A percentile compares a stretch with the other conserved stretches of the same genome.
Conservation (phyloP, 2,329 filamentous ascomycete species). For the Colletotrichum costaricense region DNA sequence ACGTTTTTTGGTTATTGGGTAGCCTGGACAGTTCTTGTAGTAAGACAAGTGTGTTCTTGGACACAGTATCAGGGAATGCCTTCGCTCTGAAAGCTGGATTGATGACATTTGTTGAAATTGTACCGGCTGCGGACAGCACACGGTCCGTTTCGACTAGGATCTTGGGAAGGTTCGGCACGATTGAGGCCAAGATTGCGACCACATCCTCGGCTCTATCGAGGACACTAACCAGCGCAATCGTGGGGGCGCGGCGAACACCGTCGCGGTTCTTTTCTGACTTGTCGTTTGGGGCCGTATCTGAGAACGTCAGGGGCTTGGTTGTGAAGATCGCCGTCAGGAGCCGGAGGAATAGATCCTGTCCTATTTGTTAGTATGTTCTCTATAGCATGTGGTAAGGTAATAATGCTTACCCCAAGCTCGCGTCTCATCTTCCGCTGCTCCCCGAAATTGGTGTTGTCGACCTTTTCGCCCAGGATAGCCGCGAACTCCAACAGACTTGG, state of each 20-base stretch:
- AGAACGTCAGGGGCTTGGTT: slow-evolving; percentile 81
- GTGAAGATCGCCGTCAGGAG: slow-evolving; percentile 95
- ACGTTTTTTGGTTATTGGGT: slow-evolving; percentile 84
- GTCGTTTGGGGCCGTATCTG: slow-evolving; percentile 59
- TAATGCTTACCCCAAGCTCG: slow-evolving; percentile 80
- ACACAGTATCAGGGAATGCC: slow-evolving; percentile 87
- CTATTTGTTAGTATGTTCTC: slow-evolving; percentile 41
- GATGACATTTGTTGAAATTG: slow-evolving; percentile 86
- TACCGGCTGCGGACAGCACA: slow-evolving; percentile 79
- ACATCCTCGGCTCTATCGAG: slow-evolving; percentile 76
- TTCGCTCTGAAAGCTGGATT: slow-evolving; percentile 86
- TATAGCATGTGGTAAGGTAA: too few species aligned
- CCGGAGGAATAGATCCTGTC: slow-evolving; percentile 86
- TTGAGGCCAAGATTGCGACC: slow-evolving; percentile 80
- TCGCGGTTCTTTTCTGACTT: slow-evolving; percentile 51
- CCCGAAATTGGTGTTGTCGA: slow-evolving; percentile 97
- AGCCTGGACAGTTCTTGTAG: slow-evolving; percentile 82
- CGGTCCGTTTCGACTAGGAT: slow-evolving; percentile 89
- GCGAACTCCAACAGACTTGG: slow-evolving; percentile 89
- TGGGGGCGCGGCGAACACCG: slow-evolving; percentile 50
- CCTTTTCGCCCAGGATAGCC: slow-evolving; percentile 90
- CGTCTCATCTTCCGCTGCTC: slow-evolving; percentile 92
- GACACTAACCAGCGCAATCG: slow-evolving; percentile 44
- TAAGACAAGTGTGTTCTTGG: slow-evolving; percentile 75
- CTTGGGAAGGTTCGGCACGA: slow-evolving; percentile 83